Base-by-base conservation (phyloP, 2,329 filamentous ascomycete species). In the Aspergillus bombycis region DNA sequence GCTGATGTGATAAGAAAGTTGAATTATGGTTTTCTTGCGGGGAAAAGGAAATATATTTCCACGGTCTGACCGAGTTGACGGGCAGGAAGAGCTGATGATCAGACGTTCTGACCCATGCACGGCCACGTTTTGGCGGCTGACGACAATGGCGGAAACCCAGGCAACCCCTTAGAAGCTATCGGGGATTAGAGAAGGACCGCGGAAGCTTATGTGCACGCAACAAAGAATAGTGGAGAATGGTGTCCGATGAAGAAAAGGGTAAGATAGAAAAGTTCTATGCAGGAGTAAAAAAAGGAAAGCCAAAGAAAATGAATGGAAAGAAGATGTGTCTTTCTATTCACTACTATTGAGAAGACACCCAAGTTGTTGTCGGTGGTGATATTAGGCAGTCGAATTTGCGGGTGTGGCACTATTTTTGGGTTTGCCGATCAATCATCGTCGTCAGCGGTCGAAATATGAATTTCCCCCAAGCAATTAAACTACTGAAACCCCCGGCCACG, bases 81-180 rank as follows among this genome's bases (percentile, higher is more conserved):
- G 30, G 9, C 14, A 23, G 53, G 23, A 57, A 34, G 32, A 34
- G 52, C 36, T 43, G 56, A 50, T 38, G 32, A 36, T 38, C 55
- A 57, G 53, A 32, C 56, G 55, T 58, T 54, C 54, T 16, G 52
- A 46, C 16, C 26, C 38, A 41, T 54, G 61, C 61, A 62, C 61
- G 61, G 61, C 61, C 61, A 62, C 61, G 61, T 62, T 62, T 41
- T 46, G 60, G 55, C 60, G 45, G 52, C 30, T 54, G 32, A 26
- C n/a, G 48, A 54, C 36, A 58, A 46, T 34, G 56, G 45, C 14
- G 26, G 61, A 55, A 38, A 53, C 45, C 30, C 16, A 58, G 61
- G 34, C 38, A 57, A 41, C 48, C 38, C 52, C 32, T 55, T 50
- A 50, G 14, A 50, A 50, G 46, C 26, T 28, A 28, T 50, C 46